phyloP scores from a whole-genome alignment of 257 asterid genomes.

The Solanum appendiculatum region DNA sequence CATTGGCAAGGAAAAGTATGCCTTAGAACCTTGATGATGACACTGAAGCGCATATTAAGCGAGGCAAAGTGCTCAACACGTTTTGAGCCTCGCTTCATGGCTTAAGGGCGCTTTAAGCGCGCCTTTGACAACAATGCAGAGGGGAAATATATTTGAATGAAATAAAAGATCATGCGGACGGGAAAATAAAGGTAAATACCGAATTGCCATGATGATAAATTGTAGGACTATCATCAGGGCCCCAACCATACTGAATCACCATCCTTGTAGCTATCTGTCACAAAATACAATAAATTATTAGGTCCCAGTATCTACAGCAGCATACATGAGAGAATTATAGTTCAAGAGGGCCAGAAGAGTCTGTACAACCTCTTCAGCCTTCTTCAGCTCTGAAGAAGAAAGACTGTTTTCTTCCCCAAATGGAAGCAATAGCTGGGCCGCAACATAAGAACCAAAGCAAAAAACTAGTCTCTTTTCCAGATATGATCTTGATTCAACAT shows the following conservation, averaged over 20 bases:
- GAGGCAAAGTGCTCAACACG: not conserved
- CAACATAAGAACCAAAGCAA: conserved; percentile 88
- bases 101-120: not conserved
- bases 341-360: not conserved
- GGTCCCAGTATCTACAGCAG: conserved; percentile 5
- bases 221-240: conserved; percentile 77
- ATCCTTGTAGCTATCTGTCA: conserved; percentile 87
- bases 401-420: conserved; percentile 92
- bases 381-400: conserved; percentile 69
- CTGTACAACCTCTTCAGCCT: conserved; percentile 78
- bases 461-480: conserved; percentile 91
- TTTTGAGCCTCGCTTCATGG: not conserved
- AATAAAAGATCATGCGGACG: not conserved
- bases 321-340: not conserved
- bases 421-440: conserved; percentile 84
- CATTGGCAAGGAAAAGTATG: not conserved
- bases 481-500: conserved; percentile 83
- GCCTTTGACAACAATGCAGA: not conserved
- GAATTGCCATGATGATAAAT: conserved; percentile 65
- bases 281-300: conserved; percentile 6
- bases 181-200: not conserved
- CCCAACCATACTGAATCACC: conserved; percentile 98
- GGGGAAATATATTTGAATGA: not conserved
- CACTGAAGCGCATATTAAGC: not conserved
- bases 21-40: not conserved